Percentiles rank a stretch among this genome's conserved stretches.
Evolutionary conservation across 1,139 yeast genomes (phyloP).

Genomic region (Kurtzmaniella quercitrusa): DNA sequence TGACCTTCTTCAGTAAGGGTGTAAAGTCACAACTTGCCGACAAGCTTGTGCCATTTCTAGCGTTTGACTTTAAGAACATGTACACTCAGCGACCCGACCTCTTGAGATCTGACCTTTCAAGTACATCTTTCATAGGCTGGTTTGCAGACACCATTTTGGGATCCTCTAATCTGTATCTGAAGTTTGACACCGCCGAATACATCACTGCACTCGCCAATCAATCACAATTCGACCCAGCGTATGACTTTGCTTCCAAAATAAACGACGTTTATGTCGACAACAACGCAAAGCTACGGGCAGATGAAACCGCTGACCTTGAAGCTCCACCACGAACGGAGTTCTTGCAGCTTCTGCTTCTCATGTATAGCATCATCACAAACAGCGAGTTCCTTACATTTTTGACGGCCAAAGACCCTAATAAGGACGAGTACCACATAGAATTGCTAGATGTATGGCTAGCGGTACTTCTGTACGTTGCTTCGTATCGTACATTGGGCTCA

Average conservation of each 20-base stretch:
- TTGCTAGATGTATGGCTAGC: constrained; percentile 34
- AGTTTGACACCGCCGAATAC: constrained; percentile 16
- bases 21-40: constrained; percentile 16
- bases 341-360: constrained; percentile 20
- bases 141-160: constrained; percentile 29
- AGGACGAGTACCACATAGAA: constrained; percentile 17
- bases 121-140: constrained; percentile 39
- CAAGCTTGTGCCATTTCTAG: constrained; percentile 22
- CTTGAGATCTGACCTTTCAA: constrained; percentile 21
- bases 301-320: constrained; percentile 7
- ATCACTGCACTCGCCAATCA: constrained; percentile 16
- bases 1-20: constrained; percentile 12
- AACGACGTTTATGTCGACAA: constrained; percentile 12
- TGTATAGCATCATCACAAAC: constrained; percentile 18
- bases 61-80: constrained; percentile 26
- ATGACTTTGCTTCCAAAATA: background rate
- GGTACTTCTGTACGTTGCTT: constrained; percentile 27
- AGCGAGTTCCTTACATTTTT: constrained; percentile 18
- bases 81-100: constrained; percentile 31
- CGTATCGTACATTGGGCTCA: background rate
- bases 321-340: constrained; percentile 17
- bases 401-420: constrained; percentile 13
- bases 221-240: background rate
- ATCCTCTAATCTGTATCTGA: constrained; percentile 19
- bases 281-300: constrained; percentile 9